A percentile compares a stretch with the other conserved stretches of the same genome.
These are phyloP conservation scores for Hortaea werneckii DNA, from an alignment of 2,329 filamentous ascomycete species.

Conservation along the genomic window DNA sequence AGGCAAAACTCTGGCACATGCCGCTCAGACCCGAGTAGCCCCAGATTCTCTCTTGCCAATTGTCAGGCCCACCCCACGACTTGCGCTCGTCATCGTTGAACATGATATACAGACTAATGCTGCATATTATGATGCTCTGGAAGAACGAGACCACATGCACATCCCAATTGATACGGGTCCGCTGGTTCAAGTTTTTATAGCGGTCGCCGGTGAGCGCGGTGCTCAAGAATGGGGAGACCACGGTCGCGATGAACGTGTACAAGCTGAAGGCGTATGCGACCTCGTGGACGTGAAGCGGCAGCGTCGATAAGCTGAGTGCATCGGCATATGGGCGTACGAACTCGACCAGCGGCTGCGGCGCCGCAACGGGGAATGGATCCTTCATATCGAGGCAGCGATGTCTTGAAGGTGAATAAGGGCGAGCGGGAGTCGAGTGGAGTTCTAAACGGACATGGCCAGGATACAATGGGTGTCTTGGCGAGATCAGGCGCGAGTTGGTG, in stretches of 20 bases:
- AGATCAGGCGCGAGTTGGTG: no score
- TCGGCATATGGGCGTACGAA: slow-evolving; percentile 56
- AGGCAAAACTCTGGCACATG: slow-evolving; percentile 65
- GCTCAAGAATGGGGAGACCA: slow-evolving; percentile 59
- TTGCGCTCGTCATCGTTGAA: slow-evolving; percentile 55
- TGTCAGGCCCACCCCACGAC: slow-evolving; percentile 40
- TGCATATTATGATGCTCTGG: slow-evolving; percentile 64
- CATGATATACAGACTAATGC: slow-evolving; percentile 65
- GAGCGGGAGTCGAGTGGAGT: no score
- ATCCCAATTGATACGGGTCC: slow-evolving; percentile 70
- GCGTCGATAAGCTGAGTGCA: slow-evolving; percentile 49
- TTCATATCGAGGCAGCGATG: slow-evolving; percentile 43
- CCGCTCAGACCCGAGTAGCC: slow-evolving; percentile 64
- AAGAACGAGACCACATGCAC: slow-evolving; percentile 76
- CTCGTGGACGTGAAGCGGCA: slow-evolving; percentile 71
- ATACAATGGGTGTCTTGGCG: no score
- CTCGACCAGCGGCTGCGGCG: slow-evolving; percentile 46
- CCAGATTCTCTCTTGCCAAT: slow-evolving; percentile 56
- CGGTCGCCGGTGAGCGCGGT: slow-evolving; percentile 47
- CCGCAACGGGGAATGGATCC: slow-evolving; percentile 57
- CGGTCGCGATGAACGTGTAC: slow-evolving; percentile 58
- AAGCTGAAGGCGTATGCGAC: slow-evolving; percentile 54
- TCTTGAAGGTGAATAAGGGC: no score
- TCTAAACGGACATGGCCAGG: no score
- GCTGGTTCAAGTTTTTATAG: slow-evolving; percentile 52